phyloP scores from a whole-genome alignment of 768 basidiomycete species.

The Termitomyces sp. region DNA sequence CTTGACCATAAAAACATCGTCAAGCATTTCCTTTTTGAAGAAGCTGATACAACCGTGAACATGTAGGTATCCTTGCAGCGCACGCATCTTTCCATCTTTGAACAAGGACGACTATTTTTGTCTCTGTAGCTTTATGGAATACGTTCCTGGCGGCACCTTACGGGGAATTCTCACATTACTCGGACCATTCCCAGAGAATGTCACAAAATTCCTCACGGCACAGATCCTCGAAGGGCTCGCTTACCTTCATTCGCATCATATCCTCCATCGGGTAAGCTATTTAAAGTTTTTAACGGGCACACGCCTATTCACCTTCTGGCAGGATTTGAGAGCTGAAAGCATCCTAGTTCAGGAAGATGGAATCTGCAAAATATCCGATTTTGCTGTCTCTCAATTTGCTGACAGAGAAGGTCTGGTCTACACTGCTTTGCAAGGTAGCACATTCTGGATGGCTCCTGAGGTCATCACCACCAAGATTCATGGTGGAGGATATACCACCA shows the following conservation, averaged over 20 bases:
- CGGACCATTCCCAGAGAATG: conserved; percentile 86
- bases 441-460: conserved; percentile 99
- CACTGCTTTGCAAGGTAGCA: conserved; percentile 95
- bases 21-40: conserved; percentile 91
- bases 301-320: neutral
- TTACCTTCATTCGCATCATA: conserved; percentile 87
- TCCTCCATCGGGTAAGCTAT: conserved; percentile 77
- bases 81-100: neutral
- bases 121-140: conserved; percentile 83
- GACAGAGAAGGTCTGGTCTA: conserved; percentile 76
- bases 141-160: conserved; percentile 95
- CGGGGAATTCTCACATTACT: conserved; percentile 82
- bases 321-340: conserved; percentile 97
- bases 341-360: conserved; percentile 91
- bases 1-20: conserved; percentile 96
- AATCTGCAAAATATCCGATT: conserved; percentile 94
- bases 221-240: conserved; percentile 91
- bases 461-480: conserved; percentile 81
- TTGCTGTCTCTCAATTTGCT: conserved; percentile 91
- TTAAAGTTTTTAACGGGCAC: neutral
- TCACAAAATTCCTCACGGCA: conserved; percentile 84
- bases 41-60: conserved; percentile 80
- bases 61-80: conserved; percentile 58
- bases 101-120: neutral
- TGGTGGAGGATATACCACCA: conserved; percentile 76